phyloP scores from a whole-genome alignment of 805 yeast species.

The Yarrowia sp. region DNA sequence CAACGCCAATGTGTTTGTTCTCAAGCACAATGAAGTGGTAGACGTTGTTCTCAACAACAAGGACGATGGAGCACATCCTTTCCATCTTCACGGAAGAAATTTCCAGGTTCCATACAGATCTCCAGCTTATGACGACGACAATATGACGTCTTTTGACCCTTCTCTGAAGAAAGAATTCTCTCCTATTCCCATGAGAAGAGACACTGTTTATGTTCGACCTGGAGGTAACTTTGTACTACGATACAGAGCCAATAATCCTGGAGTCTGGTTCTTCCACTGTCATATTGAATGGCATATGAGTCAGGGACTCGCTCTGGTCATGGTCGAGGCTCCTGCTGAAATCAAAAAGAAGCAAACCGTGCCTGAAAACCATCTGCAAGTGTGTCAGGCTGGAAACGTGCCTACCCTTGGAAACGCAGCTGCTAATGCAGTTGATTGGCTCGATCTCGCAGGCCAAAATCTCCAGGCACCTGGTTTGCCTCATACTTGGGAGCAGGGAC shows the following conservation, averaged over 20 bases:
- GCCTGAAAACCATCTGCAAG: constrained; percentile 56
- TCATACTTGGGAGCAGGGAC: background rate
- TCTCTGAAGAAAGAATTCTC: constrained; percentile 56
- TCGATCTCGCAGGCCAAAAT: constrained; percentile 71
- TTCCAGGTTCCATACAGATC: constrained; percentile 83
- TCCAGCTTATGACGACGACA: constrained; percentile 46
- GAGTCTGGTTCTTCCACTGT: constrained; percentile 98
- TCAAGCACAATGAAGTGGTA: constrained; percentile 62
- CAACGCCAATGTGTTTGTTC: constrained; percentile 48
- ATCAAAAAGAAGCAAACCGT: constrained; percentile 45
- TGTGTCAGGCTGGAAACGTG: constrained; percentile 58
- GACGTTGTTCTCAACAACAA: constrained; percentile 80
- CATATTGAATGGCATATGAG: constrained; percentile 97
- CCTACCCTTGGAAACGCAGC: constrained; percentile 81
- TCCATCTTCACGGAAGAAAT: constrained; percentile 92
- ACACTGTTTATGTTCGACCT: constrained; percentile 71
- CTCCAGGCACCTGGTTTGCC: constrained; percentile 45
- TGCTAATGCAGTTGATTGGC: constrained; percentile 57
- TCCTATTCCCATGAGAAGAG: constrained; percentile 75
- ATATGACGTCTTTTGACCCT: constrained; percentile 57
- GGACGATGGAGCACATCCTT: constrained; percentile 94
- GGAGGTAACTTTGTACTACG: constrained; percentile 82
- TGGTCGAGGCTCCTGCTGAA: constrained; percentile 78
- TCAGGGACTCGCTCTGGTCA: constrained; percentile 76
- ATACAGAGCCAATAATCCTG: constrained; percentile 91